Evolutionary conservation across 352 stramenopile species (phyloP), one percentile per base, ranked within the genome.

Genomic region (Phytophthora sp.): DNA sequence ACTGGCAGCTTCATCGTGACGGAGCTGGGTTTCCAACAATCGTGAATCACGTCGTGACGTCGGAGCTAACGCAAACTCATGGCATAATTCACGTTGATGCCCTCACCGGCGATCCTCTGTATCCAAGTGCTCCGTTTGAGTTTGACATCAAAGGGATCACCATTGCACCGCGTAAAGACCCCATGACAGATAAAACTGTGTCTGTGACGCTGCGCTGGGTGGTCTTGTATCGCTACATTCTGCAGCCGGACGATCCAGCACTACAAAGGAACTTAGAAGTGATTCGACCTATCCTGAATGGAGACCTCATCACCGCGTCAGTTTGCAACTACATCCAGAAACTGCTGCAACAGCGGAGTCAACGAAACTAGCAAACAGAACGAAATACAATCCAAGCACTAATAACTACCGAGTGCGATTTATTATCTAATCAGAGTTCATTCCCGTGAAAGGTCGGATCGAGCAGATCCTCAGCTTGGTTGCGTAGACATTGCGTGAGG

Each of bases 401-500:
- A n/a, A n/a, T n/a, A n/a, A n/a, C n/a, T n/a, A n/a, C n/a, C n/a
- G n/a, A n/a, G n/a, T n/a, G n/a, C 34, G 34, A 41, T 41, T 38
- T 13, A 15, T 38, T n/a, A 44, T 11, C 13, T 27, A 3, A 44
- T 2, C 1, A 15, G 39, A 49, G n/a, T 49, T 21, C 3, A 10
- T 9, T 23, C 44, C n/a, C 17, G 54, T 62, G 62, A 72, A 72
- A 61, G 56, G 62, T 72, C 62, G 60, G 44, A 59, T 35, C 30
- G 26, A 31, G 24, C n/a, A n/a, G n/a, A n/a, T n/a, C n/a, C n/a
- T n/a, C n/a, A n/a, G n/a, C n/a, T n/a, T n/a, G n/a, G n/a, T n/a
- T n/a, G n/a, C n/a, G n/a, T n/a, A n/a, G n/a, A n/a, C n/a, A n/a
- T n/a, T n/a, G n/a, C n/a, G n/a, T n/a, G n/a, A n/a, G n/a, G n/a